These are phyloP conservation scores for Scleromitrula shiraiana DNA, from an alignment of 2,329 filamentous ascomycete species.

Conservation along the genomic window DNA sequence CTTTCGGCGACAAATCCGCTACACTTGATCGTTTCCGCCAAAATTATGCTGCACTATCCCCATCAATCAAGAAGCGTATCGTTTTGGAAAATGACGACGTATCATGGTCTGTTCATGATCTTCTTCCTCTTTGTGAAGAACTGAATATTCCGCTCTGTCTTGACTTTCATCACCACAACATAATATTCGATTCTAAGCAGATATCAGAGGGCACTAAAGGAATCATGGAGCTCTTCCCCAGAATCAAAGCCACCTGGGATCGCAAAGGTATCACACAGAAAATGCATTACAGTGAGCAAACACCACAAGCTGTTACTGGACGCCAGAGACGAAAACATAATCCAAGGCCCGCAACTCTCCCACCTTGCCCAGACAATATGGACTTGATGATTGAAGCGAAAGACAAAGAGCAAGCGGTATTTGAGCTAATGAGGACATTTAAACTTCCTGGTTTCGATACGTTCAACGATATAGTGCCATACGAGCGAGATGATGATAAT, in stretches of 20 bases:
- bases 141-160: conserved; percentile 89
- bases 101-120: conserved; percentile 82
- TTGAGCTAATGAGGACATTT: conserved; percentile 85
- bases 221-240: conserved; percentile 65
- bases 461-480: conserved; percentile 70
- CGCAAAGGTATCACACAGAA: conserved; percentile 82
- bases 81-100: conserved; percentile 96
- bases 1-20: conserved; percentile 66
- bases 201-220: conserved; percentile 79
- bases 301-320: conserved; percentile 65
- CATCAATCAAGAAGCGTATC: conserved; percentile 67
- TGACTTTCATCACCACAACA: conserved; percentile 94
- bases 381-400: conserved; percentile 99
- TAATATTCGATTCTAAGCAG: conserved; percentile 66
- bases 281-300: conserved; percentile 92
- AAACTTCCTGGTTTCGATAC: conserved; percentile 71
- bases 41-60: conserved; percentile 48
- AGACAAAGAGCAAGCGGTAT: conserved; percentile 94
- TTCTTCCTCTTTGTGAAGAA: conserved; percentile 85
- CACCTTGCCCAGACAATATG: conserved; percentile 75
- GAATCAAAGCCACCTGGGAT: conserved; percentile 77
- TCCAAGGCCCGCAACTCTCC: conserved; percentile 67
- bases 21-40: conserved; percentile 45
- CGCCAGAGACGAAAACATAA: conserved; percentile 79
- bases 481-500: conserved; percentile 70